Percentiles rank a stretch among this genome's conserved stretches.
These are phyloP conservation scores for Citrus sp. DNA, from an alignment of 345 rosid species.

Conservation along the genomic window DNA sequence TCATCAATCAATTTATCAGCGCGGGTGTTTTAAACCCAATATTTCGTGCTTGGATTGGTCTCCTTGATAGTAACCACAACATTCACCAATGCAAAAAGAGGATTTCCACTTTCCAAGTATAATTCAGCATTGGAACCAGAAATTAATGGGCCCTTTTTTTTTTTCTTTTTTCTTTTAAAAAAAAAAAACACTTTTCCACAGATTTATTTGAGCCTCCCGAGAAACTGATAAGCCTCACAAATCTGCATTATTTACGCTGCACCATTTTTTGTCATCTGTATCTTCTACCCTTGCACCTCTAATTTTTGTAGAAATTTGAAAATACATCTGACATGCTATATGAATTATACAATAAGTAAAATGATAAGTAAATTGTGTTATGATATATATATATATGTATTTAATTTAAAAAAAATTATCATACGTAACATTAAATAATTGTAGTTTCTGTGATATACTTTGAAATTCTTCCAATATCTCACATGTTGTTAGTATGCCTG, in stretches of 20 bases:
- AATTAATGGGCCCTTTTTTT: background rate
- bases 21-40: background rate
- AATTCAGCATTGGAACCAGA: slow-evolving; percentile 3
- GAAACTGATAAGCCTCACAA: background rate
- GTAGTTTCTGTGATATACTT: fast-evolving
- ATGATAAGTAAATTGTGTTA: no score
- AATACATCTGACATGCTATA: no score
- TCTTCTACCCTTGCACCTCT: background rate
- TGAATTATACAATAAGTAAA: no score
- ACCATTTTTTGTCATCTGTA: background rate
- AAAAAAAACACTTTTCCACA: background rate
- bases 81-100: background rate
- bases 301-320: background rate
- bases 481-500: no score
- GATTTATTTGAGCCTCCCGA: background rate
- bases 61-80: background rate
- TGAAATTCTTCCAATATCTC: no score
- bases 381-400: no score
- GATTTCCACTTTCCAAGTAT: background rate
- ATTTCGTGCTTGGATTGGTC: background rate
- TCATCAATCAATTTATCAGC: background rate
- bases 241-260: background rate
- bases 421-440: no score
- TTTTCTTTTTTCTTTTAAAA: no score
- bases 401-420: no score